Conservation (phyloP, 495 filamentous ascomycete species). For the Aspergillus mulundensis region DNA sequence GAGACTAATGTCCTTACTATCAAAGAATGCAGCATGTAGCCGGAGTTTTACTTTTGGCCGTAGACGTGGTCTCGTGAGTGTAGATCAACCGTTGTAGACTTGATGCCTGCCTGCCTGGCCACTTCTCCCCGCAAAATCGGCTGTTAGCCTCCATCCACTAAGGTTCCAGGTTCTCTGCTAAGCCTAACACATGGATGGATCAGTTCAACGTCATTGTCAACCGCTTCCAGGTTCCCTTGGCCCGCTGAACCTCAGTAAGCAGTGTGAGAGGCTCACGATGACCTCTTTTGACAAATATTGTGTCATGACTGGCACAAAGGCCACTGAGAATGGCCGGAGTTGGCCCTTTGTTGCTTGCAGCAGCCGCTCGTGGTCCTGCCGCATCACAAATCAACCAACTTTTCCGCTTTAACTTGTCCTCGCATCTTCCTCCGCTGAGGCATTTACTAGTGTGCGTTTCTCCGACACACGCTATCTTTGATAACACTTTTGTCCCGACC, state of each 20-base stretch:
- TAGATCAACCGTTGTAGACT: background rate
- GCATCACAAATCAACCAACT: conserved; percentile 1
- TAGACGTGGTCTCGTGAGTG: background rate
- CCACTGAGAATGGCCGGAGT: background rate
- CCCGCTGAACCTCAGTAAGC: background rate
- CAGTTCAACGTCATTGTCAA: conserved; percentile 22
- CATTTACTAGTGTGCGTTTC: conserved; percentile 1
- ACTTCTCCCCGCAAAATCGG: conserved; percentile 22
- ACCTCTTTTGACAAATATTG: background rate
- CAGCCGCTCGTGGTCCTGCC: conserved; percentile 2
- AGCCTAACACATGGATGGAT: background rate
- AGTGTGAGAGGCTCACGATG: background rate
- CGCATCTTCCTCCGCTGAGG: conserved; percentile 4
- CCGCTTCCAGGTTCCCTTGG: conserved; percentile 13
- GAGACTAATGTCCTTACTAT: background rate
- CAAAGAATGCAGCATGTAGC: background rate
- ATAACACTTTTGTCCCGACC: conserved; percentile 15
- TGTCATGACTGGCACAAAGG: background rate
- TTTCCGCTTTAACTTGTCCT: conserved; percentile 1
- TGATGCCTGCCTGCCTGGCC: background rate
- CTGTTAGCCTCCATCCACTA: conserved; percentile 4
- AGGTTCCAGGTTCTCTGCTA: no score
- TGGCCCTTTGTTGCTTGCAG: conserved; percentile 4
- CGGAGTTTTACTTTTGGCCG: no score
- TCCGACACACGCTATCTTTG: conserved; percentile 12